Evolutionary conservation across 352 stramenopile species (phyloP), one percentile per base, ranked within the genome.

Genomic region (Phytophthora syringae): DNA sequence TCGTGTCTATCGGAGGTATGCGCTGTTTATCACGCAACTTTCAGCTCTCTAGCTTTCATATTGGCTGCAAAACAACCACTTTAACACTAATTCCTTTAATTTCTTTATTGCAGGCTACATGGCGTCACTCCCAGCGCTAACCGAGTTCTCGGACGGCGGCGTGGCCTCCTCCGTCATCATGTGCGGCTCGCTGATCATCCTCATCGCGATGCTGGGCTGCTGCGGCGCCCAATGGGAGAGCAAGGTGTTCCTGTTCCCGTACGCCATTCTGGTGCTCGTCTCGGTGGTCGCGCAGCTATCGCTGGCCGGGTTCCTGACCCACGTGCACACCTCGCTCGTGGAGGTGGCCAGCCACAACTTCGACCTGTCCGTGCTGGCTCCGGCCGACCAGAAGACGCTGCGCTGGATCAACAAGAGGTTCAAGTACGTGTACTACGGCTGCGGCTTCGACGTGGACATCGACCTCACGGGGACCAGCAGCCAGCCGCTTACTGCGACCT

Each of bases 171-270:
- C 86, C 45, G 84, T 94, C 65, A 91, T 93, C 72, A 91, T 74
- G 65, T 94, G 84, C 54, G 86, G 86, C 60, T 70, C 80, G 27
- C 60, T 94, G 16, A 93, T 94, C 64, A 78, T 94, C 21, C 59
- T 92, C 21, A 92, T 94, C 58, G 82, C 84, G 11, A 42, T 92
- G 28, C 67, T 94, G 3, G 86, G 86, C 64, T 93, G 86, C 63
- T 94, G 86, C 49, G 86, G 86, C 24, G 86, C 86, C 49, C 86
- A 94, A 65, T 92, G 82, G 83, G 86, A 94, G 56, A 92, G 80
- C 81, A 94, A 94, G 60, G 74, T 91, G 5, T 94, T 94, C 69
- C 56, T 94, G 20, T 94, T 91, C 49, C 86, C 86, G 32, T 94
- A 92, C 69, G 82, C 86, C 42, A 90, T 88, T 37, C 66, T 94